Evolutionary conservation across 2,329 filamentous ascomycete genomes (phyloP).

Genomic region (Colletotrichum liriopes): DNA sequence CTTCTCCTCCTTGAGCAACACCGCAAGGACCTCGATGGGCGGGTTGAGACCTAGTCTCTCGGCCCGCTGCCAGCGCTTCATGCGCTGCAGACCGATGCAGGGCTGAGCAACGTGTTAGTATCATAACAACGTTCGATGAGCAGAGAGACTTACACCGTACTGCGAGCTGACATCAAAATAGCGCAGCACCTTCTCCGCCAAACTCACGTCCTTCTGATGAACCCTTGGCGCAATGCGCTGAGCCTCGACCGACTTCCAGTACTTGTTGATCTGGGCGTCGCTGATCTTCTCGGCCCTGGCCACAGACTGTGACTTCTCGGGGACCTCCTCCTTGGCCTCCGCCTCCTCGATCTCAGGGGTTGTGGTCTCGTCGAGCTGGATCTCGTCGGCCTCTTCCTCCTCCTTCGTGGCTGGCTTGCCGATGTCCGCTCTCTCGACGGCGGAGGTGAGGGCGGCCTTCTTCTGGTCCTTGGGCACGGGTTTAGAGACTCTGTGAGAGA

Average conservation of each 20-base stretch:
- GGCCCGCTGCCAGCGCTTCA: constrained; percentile 91
- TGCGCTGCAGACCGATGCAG: constrained; percentile 85
- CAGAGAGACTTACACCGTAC: constrained; percentile 83
- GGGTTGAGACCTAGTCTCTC: constrained; percentile 87
- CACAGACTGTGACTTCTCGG: constrained; percentile 67
- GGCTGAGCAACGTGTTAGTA: constrained; percentile 69
- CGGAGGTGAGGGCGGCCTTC: constrained; percentile 54
- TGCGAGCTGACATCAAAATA: constrained; percentile 94
- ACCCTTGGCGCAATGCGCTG: constrained; percentile 78
- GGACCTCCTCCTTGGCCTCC: constrained; percentile 50
- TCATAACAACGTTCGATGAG: background rate
- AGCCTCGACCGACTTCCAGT: constrained; percentile 83
- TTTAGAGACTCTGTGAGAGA: constrained; percentile 72
- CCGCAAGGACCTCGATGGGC: constrained; percentile 90
- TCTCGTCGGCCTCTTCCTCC: constrained; percentile 45
- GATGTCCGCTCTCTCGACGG: constrained; percentile 44
- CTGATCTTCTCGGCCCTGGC: constrained; percentile 75
- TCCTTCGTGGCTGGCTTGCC: constrained; percentile 45
- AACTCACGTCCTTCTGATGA: constrained; percentile 81
- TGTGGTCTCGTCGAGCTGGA: constrained; percentile 45
- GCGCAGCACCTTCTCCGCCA: constrained; percentile 88
- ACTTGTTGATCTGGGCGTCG: constrained; percentile 79
- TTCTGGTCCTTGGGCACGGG: constrained; percentile 64
- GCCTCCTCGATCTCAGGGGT: constrained; percentile 45
- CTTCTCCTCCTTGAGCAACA: constrained; percentile 81